Evolutionary conservation across 23 red algal genomes (phyloP), one percentile per base, ranked within the genome.

Genomic region (Gracilaria gracilis): DNA sequence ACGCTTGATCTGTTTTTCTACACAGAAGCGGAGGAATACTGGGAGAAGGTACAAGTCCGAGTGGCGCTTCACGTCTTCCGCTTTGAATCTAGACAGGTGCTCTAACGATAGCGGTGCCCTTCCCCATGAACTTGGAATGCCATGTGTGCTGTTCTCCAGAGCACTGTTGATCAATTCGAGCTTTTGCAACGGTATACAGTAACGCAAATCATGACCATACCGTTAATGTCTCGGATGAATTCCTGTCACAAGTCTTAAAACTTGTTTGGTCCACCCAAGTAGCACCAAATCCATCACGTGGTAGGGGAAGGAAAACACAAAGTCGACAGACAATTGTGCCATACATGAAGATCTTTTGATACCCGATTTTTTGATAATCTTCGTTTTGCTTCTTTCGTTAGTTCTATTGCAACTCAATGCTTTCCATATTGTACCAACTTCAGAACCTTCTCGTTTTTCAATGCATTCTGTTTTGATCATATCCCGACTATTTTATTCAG

Each of bases 1-100:
- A 2, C 3, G 12, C 32, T 37, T 3, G 14, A 80, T 28, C 54
- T 57, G 0, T n/a, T 29, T 80, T 1, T 55, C 6, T 29, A 73
- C 67, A 33, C 21, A 44, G 67, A 39, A 73, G 9, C 67, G 31
- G 20, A 44, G 67, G 21, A 80, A 80, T 0, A 80, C 36, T 2
- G 33, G 47, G n/a, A 58, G 48, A 55, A 55, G 49, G 28, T 80
- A 80, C 49, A 58, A 13, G 14, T 58, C 49, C 9, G 47, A 16
- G 44, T 58, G 33, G 15, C 49, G 49, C n/a, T 80, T 80, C 2
- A 80, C 3, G 48, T 80, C 76, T 61, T 80, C 76, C 14, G 76
- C 76, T 61, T 80, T 59, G 23, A 54, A 80, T 29, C 32, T 6
- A 15, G 25, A 55, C 6, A 80, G 54, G 8, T 29, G 4, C n/a